Base-by-base conservation (phyloP, 768 basidiomycete genomes). In the Hemileccinum impolitum region DNA sequence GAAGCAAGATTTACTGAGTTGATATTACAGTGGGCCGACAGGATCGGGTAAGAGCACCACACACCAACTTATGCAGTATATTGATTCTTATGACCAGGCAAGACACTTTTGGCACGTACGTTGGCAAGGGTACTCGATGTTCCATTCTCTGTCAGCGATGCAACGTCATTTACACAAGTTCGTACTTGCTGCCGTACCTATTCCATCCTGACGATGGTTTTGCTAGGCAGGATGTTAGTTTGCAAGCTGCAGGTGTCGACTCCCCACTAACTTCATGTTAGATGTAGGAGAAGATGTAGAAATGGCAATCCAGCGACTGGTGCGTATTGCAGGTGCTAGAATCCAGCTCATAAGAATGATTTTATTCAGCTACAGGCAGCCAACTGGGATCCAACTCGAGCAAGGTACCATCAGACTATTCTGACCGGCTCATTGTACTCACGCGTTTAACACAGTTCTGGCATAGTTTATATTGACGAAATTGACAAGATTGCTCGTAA, bases 221-320 rank as follows among this genome's bases (percentile, higher is more conserved):
- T 43, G 2, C 30, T 39, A 89, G 85, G 85, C 85, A 10, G 86
- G 86, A 67, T 88, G 87, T 87, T 40, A 65, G 84, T 75, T 42
- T 41, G 40, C n/a, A 18, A 43, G 39, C 30, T 41, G 32, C 30
- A 53, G 17, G 31, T 18, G 28, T 47, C 4, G 12, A 18, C 25
- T 36, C 13, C 26, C 3, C 40, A 34, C 54, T 57, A 19, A 59
- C 51, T 31, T 43, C 28, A 39, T 15, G 43, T 25, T 56, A 93
- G 90, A 96, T 70, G 91, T 98, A 39, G 94, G 94, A 55, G 95
- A 96, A 62, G 95, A 98, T 62, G 94, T 96, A 8, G 95, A 98
- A 53, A 87, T 87, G 75, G 85, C 89, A 38, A 81, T 97, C 21
- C 85, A 92, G 50, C 78, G 95, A 50, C 71, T 97, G 60, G 90